phyloP scores from a whole-genome alignment of 306 rosid genomes.

The Phaseolus lunatus region DNA sequence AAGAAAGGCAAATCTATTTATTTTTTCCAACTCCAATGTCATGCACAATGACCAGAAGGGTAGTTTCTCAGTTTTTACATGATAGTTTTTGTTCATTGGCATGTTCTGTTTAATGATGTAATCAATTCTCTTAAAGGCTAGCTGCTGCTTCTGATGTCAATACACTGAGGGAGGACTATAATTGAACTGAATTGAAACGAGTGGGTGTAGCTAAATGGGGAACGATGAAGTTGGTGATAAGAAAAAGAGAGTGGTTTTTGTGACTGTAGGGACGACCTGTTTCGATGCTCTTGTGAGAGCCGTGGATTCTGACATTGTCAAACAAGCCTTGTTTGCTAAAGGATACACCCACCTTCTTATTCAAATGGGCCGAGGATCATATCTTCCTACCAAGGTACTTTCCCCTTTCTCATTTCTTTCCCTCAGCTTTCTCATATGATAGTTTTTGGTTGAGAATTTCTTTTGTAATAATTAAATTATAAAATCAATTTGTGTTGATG shows the following conservation, averaged over 20 bases:
- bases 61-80: background rate
- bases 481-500: background rate
- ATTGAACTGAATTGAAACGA: background rate
- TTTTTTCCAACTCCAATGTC: background rate
- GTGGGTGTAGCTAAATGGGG: slow-evolving; percentile 45
- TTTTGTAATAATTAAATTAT: background rate
- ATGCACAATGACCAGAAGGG: background rate
- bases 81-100: background rate
- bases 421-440: background rate
- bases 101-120: background rate
- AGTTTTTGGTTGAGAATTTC: background rate
- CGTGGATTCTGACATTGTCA: slow-evolving; percentile 57
- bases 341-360: slow-evolving; percentile 80
- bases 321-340: slow-evolving; percentile 60
- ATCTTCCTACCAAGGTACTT: slow-evolving; percentile 70
- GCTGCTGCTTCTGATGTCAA: background rate
- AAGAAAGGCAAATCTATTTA: background rate
- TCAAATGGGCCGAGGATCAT: slow-evolving; percentile 86
- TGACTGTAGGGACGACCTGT: slow-evolving; percentile 84
- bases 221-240: slow-evolving; percentile 47
- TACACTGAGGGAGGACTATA: background rate
- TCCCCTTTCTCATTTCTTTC: background rate
- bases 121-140: slow-evolving; percentile 3
- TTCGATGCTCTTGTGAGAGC: slow-evolving; percentile 82
- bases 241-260: slow-evolving; percentile 61